Conservation (phyloP, 1,284 basidiomycete genomes). For the Schizophyllum amplum region DNA sequence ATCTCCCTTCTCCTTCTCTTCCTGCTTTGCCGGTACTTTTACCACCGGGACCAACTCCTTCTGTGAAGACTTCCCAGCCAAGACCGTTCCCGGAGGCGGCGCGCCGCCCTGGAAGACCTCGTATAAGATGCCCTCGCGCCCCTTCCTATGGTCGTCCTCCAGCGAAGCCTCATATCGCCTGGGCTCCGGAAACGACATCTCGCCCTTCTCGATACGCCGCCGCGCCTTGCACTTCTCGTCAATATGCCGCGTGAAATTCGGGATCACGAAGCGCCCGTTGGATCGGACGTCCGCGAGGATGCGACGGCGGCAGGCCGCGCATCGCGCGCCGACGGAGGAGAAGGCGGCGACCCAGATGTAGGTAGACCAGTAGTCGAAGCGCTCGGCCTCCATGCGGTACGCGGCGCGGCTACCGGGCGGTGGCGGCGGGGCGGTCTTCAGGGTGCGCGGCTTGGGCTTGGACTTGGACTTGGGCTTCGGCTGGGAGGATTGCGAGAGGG, state of each 20-base stretch:
- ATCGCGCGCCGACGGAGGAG: not conserved
- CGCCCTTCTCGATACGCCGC: not conserved
- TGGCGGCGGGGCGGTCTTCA: not conserved
- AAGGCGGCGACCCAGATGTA: not conserved
- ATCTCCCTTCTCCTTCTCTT: not conserved
- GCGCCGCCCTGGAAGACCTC: not conserved
- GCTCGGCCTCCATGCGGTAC: not conserved
- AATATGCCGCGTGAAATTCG: not conserved
- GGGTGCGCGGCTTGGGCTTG: not conserved
- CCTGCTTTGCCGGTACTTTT: not conserved
- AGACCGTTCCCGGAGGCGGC: not conserved
- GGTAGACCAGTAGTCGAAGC: not conserved
- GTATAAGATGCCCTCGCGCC: not conserved
- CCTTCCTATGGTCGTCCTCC: not conserved
- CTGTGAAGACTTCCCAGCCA: not conserved
- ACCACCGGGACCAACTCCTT: no score
- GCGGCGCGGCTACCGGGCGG: no score
- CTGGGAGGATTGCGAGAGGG: no score
- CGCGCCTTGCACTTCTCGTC: not conserved
- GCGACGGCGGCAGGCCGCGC: not conserved
- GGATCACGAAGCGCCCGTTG: not conserved
- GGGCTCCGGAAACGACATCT: not conserved
- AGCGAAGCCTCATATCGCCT: not conserved
- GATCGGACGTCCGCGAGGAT: not conserved
- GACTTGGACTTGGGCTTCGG: no score